A percentile compares a stretch with the other conserved stretches of the same genome.
Conservation (phyloP, 352 stramenopile genomes). For the Pythium brachiatum region DNA sequence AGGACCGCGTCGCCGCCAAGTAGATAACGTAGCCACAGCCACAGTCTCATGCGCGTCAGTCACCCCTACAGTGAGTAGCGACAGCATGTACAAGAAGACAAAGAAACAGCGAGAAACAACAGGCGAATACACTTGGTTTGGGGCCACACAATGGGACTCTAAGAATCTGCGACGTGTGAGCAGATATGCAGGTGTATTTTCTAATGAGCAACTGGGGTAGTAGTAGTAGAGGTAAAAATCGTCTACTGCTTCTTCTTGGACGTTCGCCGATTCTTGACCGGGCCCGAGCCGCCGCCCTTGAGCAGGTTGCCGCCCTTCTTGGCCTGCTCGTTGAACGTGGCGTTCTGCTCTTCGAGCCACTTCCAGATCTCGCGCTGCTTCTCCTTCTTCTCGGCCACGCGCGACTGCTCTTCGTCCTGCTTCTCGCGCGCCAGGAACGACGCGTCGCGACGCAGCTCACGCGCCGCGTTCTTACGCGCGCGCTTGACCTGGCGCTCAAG, state of each 20-base stretch:
- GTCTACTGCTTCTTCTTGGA: slow-evolving; percentile 38
- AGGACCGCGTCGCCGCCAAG: slow-evolving; percentile 63
- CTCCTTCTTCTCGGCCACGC: slow-evolving; percentile 76
- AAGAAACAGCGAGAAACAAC: not conserved
- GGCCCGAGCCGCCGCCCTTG: slow-evolving; percentile 89
- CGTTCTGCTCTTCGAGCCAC: slow-evolving; percentile 96
- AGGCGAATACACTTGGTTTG: not conserved
- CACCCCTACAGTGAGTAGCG: no score
- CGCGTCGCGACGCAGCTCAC: slow-evolving; percentile 93
- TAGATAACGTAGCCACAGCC: slow-evolving; percentile 16
- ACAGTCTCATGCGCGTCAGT: no score
- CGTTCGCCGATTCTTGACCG: slow-evolving; percentile 54
- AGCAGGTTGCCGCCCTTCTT: slow-evolving; percentile 93
- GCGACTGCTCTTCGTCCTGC: slow-evolving; percentile 82
- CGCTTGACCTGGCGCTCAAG: slow-evolving; percentile 95
- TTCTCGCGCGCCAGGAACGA: slow-evolving; percentile 94
- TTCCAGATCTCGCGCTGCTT: slow-evolving; percentile 94
- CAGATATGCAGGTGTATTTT: not conserved
- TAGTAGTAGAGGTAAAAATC: not conserved
- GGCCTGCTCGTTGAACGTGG: slow-evolving; percentile 97
- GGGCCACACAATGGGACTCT: no score
- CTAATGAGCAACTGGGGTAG: not conserved
- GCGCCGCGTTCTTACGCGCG: slow-evolving; percentile 93
- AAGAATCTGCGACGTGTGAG: no score
- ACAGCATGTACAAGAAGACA: not conserved